Evolutionary conservation across 805 yeast genomes (phyloP).

Genomic region (Candida nitratophila): DNA sequence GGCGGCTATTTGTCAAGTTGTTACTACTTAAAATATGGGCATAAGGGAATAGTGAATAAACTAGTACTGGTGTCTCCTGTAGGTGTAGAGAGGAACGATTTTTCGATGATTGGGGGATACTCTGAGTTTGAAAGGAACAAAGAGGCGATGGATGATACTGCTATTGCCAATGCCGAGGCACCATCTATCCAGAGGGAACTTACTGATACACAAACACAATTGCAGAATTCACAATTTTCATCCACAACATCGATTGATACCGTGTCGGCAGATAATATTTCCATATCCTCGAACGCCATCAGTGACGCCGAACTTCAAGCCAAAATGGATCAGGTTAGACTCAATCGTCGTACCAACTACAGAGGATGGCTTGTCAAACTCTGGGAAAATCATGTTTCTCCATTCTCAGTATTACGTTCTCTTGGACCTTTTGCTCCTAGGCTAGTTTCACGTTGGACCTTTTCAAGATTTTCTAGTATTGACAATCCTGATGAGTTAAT

Average conservation of each 20-base stretch:
- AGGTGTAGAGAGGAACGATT: conserved; percentile 64
- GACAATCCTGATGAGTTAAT: conserved; percentile 24
- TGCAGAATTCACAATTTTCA: neutral
- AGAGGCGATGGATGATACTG: conserved; percentile 4
- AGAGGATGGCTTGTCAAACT: conserved; percentile 16
- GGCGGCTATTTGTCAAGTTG: conserved; percentile 70
- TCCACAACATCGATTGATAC: conserved; percentile 5
- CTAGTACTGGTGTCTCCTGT: conserved; percentile 66
- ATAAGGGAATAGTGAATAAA: conserved; percentile 33
- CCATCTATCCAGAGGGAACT: conserved; percentile 28
- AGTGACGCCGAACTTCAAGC: conserved; percentile 9
- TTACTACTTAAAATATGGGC: conserved; percentile 55
- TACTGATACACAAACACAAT: conserved; percentile 6
- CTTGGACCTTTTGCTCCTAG: conserved; percentile 50
- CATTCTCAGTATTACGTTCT: conserved; percentile 43
- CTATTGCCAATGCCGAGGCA: conserved; percentile 17
- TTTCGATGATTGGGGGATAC: conserved; percentile 27
- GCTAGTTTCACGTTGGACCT: conserved; percentile 48
- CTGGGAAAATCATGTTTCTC: conserved; percentile 52
- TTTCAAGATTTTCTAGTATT: conserved; percentile 32
- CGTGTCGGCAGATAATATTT: conserved; percentile 2
- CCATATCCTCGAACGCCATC: conserved; percentile 3
- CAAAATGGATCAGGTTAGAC: conserved; percentile 20
- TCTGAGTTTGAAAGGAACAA: conserved; percentile 3
- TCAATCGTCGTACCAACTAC: conserved; percentile 21